Evolutionary conservation across 495 filamentous ascomycete genomes (phyloP), one percentile per base, ranked within the genome.

Genomic region (Penicillium salamii): DNA sequence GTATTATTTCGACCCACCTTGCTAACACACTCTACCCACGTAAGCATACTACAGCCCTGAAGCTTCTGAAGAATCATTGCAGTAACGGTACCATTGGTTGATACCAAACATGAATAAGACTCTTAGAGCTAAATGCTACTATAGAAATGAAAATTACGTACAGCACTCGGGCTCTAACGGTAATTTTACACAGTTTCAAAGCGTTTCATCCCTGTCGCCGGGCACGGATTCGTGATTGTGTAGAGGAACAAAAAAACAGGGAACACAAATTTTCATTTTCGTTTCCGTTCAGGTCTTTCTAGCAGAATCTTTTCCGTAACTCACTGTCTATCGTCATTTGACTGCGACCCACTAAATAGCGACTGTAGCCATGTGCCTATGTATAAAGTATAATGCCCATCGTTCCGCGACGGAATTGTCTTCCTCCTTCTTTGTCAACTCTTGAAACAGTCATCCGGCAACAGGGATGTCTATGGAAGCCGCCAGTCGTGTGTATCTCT

Each of bases 401-500:
- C 18, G 21, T 33, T 37, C 39, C 32, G 20, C 35, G 44, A 46
- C n/a, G 1, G 24, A 14, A 7, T 19, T 12, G 45, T 52, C 20
- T 39, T 42, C 17, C 53, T 49, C 21, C 50, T 53, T 52, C 35
- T 38, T 33, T 26, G 40, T 55, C 56, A 21, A 61, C 21, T 41
- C 52, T 45, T 31, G 15, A 24, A 57, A n/a, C 21, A 49, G 21
- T 45, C 49, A 47, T 34, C 36, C 51, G 37, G 40, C 21, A 50
- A 37, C 31, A 31, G 53, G 55, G 19, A 39, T 54, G 58, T 59
- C 19, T 43, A 73, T 73, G 70, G 64, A 59, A 51, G 61, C 52
- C 34, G 53, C 54, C 42, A 62, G 59, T 53, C 64, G 57, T 40
- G 65, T 70, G 52, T 75, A 70, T 64, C 63, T 87, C 57, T 90